These are phyloP conservation scores for Fusarium dimerum DNA, from an alignment of 2,329 filamentous ascomycete species.

Conservation along the genomic window DNA sequence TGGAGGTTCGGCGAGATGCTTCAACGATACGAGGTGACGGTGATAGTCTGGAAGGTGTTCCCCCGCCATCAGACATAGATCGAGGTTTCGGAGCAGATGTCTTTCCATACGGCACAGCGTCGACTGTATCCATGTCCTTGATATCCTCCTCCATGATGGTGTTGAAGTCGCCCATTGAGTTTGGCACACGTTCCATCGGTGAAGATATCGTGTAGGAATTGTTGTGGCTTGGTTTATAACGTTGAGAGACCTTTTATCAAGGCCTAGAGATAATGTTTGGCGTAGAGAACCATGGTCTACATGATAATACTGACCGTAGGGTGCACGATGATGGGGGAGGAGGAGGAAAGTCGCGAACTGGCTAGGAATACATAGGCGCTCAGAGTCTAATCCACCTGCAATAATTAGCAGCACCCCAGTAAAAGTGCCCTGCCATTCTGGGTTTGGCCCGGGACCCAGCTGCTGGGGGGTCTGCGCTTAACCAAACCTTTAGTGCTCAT, in stretches of 20 bases:
- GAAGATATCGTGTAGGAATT: background rate
- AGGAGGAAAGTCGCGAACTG: background rate
- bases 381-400: background rate
- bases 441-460: background rate
- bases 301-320: background rate
- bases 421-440: background rate
- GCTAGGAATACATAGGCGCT: background rate
- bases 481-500: background rate
- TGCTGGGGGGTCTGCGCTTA: too few species aligned
- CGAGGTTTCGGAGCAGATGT: conserved; percentile 56
- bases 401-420: background rate
- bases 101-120: conserved; percentile 20
- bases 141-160: conserved; percentile 24
- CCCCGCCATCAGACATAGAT: conserved; percentile 65
- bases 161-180: background rate
- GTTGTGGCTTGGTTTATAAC: background rate
- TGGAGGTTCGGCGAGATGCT: conserved; percentile 57
- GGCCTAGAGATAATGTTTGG: background rate
- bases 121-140: conserved; percentile 7
- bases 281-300: background rate
- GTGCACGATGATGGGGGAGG: background rate
- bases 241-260: background rate
- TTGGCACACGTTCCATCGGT: background rate
- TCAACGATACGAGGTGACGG: conserved; percentile 60
- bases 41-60: conserved; percentile 56